These are phyloP conservation scores for Saccharomycopsis amapae DNA, from an alignment of 805 yeast species.

Conservation along the genomic window DNA sequence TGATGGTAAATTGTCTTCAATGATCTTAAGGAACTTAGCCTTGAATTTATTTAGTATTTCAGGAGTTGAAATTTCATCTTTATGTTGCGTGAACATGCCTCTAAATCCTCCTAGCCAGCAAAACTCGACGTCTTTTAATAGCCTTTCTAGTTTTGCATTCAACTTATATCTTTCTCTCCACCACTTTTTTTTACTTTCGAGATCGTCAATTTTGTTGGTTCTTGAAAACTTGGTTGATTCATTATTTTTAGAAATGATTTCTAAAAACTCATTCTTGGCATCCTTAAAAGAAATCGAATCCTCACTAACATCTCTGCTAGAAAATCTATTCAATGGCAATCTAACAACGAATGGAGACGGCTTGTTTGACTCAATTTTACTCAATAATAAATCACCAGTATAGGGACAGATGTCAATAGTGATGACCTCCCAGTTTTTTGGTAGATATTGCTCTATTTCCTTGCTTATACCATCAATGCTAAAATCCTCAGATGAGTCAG, in stretches of 20 bases:
- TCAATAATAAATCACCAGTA: conserved; percentile 55
- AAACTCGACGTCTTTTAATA: conserved; percentile 53
- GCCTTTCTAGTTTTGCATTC: conserved; percentile 46
- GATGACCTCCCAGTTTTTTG: conserved; percentile 50
- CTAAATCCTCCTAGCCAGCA: conserved; percentile 75
- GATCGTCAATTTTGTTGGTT: conserved; percentile 3
- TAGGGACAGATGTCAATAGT: conserved; percentile 52
- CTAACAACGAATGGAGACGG: conserved; percentile 41
- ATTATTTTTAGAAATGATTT: conserved; percentile 57
- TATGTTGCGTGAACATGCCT: conserved; percentile 45
- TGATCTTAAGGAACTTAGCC: conserved; percentile 31
- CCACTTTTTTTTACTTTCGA: conserved; percentile 60
- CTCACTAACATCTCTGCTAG: conserved; percentile 38
- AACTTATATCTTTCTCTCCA: conserved; percentile 63
- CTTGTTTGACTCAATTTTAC: conserved; percentile 27
- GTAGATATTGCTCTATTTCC: conserved; percentile 26
- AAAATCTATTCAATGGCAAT: conserved; percentile 51
- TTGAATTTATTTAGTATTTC: conserved; percentile 30
- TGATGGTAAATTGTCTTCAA: conserved; percentile 44
- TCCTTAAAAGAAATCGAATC: conserved; percentile 36
- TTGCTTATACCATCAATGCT: too few relatives aligned
- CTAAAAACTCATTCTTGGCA: conserved; percentile 39
- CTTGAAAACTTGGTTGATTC: conserved; percentile 39
- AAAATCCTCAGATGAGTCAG: too few relatives aligned
- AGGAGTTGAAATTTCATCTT: conserved; percentile 23